A percentile compares a stretch with the other conserved stretches of the same genome.
These are phyloP conservation scores for Colletotrichum navitas DNA, from an alignment of 2,329 filamentous ascomycete genomes.

Conservation along the genomic window DNA sequence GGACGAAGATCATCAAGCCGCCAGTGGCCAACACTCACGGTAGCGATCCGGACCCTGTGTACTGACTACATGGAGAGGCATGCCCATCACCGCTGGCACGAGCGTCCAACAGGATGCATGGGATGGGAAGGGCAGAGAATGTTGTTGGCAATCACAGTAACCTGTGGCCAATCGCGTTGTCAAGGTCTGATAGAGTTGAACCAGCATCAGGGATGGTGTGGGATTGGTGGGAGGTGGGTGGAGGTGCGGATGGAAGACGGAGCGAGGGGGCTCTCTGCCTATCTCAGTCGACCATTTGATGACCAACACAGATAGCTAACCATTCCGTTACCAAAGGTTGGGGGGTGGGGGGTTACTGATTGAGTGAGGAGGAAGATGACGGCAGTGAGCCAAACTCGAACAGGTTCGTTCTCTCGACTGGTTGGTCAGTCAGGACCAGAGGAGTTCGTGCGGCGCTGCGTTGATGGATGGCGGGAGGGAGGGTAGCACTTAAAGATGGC, in stretches of 20 bases:
- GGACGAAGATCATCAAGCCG: conserved; percentile 4
- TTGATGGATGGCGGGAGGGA: conserved; percentile 26
- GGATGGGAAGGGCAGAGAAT: conserved; percentile 1
- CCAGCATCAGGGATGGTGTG: conserved; percentile 28
- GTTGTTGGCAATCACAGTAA: conserved; percentile 26
- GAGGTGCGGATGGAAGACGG: neutral
- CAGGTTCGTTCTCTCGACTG: conserved; percentile 6
- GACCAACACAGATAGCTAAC: conserved; percentile 10
- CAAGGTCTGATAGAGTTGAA: conserved; percentile 25
- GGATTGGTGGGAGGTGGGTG: conserved; percentile 15
- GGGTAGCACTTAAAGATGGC: conserved; percentile 17
- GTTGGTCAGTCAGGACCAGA: conserved; percentile 25
- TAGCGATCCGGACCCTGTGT: neutral
- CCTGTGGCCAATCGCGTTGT: conserved; percentile 14
- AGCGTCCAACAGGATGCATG: neutral
- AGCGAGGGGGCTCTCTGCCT: neutral
- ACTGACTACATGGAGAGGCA: neutral
- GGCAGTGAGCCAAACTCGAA: conserved; percentile 2
- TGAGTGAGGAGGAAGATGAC: conserved; percentile 27
- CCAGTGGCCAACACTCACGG: neutral
- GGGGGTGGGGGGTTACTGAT: conserved; percentile 4
- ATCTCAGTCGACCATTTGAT: neutral
- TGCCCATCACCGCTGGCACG: conserved; percentile 2
- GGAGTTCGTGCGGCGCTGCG: conserved; percentile 17
- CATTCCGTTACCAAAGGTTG: conserved; percentile 8